Evolutionary conservation across 1,139 yeast species (phyloP), one percentile per base, ranked within the genome.

Genomic region (Sugiyamaella paludigena): DNA sequence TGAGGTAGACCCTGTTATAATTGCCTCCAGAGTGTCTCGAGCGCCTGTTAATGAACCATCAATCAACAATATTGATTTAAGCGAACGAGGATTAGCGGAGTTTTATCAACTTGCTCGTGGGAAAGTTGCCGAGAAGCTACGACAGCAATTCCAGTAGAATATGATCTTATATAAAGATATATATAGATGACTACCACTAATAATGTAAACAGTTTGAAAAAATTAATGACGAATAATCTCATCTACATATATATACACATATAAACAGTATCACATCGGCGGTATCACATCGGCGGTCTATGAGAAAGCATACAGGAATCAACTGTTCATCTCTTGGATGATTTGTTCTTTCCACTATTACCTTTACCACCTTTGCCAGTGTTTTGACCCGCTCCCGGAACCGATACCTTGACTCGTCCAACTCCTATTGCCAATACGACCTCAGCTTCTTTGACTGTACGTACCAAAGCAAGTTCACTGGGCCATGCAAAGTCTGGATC

Each of bases 31-130:
- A 68, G 96, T 91, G 13, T 86, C 97, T 31, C 80, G 81, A 58
- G 83, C 94, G 29, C 96, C 97, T 32, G 69, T 78, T 27, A 77
- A 75, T 52, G 89, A 83, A 57, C 77, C 80, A 55, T 76, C 79
- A 51, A 69, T 81, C 60, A 78, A 83, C 62, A 78, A 80, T 58
- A 79, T 91, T 55, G 98, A 92, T 61, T 72, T 91, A 48, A 79
- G 84, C 54, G 98, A 92, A 68, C 87, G 84, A 68, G 96, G 98
- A 47, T 70, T 92, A 54, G 75, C 86, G 69, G 87, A 83, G 67
- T 96, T 96, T 19, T 87, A 88, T 73, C 86, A 89, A 45, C 84
- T 91, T 70, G 98, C 97, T 19, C 83, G 83, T 59, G 88, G 87
- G 63, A 87, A 84, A 68, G 72, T 91, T 48, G 83, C 95, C 50